phyloP scores from a whole-genome alignment of 2,329 filamentous ascomycete species.

The Peltaster fructicola region DNA sequence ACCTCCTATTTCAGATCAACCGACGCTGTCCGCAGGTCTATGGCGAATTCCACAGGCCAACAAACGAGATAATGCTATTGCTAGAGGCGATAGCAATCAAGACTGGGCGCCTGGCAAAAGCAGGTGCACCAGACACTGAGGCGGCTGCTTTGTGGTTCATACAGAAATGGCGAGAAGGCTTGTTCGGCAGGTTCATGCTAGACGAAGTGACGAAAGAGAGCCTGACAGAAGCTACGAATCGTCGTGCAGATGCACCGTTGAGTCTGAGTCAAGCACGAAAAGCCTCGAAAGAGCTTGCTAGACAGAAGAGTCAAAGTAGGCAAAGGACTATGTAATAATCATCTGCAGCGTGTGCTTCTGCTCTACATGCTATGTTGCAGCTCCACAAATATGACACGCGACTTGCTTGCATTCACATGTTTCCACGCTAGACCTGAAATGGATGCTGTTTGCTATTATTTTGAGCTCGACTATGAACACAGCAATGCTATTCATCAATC shows the following conservation, averaged over 20 bases:
- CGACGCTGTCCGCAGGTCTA: constrained; percentile 45
- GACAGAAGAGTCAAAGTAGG: constrained; percentile 5
- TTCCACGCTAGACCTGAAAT: too few relatives aligned
- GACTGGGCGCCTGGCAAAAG: constrained; percentile 59
- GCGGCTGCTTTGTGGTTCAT: constrained; percentile 65
- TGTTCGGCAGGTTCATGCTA: constrained; percentile 58
- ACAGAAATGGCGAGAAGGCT: constrained; percentile 62
- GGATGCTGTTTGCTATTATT: too few relatives aligned
- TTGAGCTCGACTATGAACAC: too few relatives aligned
- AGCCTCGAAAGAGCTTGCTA: constrained; percentile 38
- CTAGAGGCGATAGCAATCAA: constrained; percentile 52
- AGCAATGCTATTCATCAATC: too few relatives aligned
- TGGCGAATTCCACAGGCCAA: constrained; percentile 46
- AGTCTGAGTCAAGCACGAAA: constrained; percentile 56
- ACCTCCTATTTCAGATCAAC: constrained; percentile 76
- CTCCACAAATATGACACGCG: too few relatives aligned
- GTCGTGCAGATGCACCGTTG: constrained; percentile 28
- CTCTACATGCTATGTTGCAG: too few relatives aligned
- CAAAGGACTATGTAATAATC: too few relatives aligned
- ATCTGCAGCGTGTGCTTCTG: too few relatives aligned
- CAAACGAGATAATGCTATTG: constrained; percentile 65
- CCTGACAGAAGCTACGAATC: constrained; percentile 33
- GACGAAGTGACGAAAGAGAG: constrained; percentile 53
- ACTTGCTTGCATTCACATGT: too few relatives aligned
- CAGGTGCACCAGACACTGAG: constrained; percentile 52